Conservation (phyloP, 192 early-diverging fungal species). For the Backusella mclennaniae region DNA sequence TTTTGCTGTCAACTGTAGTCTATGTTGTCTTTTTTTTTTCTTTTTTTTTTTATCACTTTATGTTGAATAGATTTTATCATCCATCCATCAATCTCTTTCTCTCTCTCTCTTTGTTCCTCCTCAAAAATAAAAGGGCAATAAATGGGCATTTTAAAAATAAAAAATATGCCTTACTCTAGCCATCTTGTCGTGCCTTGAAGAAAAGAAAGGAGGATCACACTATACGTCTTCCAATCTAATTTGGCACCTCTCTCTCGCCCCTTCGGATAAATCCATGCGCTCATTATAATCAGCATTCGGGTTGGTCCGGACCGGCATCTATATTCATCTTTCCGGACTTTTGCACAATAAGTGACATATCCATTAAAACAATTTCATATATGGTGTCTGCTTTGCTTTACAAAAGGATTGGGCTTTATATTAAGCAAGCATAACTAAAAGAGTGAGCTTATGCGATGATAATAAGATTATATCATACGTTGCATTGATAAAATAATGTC, state of each 20-base stretch:
- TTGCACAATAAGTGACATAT: no score
- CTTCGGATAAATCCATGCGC: neutral
- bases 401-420: neutral
- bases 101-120: neutral
- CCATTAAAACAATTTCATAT: no score
- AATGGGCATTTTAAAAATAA: neutral
- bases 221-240: neutral
- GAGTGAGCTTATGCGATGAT: neutral
- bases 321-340: neutral
- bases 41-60: neutral
- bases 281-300: neutral
- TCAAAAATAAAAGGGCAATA: neutral
- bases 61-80: neutral
- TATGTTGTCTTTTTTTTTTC: no score
- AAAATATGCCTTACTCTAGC: conserved; percentile 2
- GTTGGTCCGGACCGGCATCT: neutral
- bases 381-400: no score
- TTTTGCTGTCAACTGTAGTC: no score
- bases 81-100: neutral
- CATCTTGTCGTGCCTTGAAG: conserved; percentile 7
- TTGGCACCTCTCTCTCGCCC: neutral
- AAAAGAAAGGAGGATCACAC: neutral
- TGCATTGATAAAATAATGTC: no score
- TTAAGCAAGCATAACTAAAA: neutral
- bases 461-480: neutral